These are phyloP conservation scores for Plasmodium berghei DNA, from an alignment of 169 alveolate species.

Conservation along the genomic window DNA sequence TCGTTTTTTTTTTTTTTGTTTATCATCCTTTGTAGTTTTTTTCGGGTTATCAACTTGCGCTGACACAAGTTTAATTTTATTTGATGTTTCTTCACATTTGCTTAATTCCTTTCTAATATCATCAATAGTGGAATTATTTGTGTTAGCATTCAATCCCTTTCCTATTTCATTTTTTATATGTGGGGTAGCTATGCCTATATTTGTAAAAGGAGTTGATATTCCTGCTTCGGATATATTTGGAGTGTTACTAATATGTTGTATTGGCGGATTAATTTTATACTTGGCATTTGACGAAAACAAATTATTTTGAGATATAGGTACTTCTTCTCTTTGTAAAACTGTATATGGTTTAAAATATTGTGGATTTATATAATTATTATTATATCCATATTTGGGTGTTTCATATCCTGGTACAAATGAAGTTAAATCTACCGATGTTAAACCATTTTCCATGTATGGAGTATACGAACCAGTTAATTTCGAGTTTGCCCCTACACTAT, in stretches of 20 bases:
- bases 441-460: slow-evolving; percentile 69
- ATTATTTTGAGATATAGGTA: slow-evolving; percentile 31
- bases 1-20: slow-evolving; percentile 82
- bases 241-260: slow-evolving; percentile 5
- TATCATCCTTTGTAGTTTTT: slow-evolving; percentile 76
- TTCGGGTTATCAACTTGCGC: slow-evolving; percentile 77
- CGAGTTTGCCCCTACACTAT: slow-evolving; percentile 62
- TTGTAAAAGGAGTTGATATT: slow-evolving; percentile 38
- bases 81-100: slow-evolving; percentile 82
- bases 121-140: slow-evolving; percentile 25
- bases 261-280: slow-evolving; percentile 57
- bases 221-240: slow-evolving; percentile 38
- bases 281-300: slow-evolving; percentile 55
- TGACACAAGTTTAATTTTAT: slow-evolving; percentile 82
- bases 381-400: slow-evolving; percentile 64
- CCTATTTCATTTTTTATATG: slow-evolving; percentile 28
- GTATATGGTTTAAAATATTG: slow-evolving; percentile 57
- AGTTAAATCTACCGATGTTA: slow-evolving; percentile 58
- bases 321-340: slow-evolving; percentile 53
- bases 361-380: slow-evolving; percentile 33
- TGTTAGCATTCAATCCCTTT: slow-evolving; percentile 1
- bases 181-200: slow-evolving; percentile 30
- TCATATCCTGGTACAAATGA: slow-evolving; percentile 71
- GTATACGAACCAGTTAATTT: slow-evolving; percentile 58
- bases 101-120: slow-evolving; percentile 45